phyloP scores from a whole-genome alignment of 2,329 filamentous ascomycete species.

The Sporothrix variecibatus region DNA sequence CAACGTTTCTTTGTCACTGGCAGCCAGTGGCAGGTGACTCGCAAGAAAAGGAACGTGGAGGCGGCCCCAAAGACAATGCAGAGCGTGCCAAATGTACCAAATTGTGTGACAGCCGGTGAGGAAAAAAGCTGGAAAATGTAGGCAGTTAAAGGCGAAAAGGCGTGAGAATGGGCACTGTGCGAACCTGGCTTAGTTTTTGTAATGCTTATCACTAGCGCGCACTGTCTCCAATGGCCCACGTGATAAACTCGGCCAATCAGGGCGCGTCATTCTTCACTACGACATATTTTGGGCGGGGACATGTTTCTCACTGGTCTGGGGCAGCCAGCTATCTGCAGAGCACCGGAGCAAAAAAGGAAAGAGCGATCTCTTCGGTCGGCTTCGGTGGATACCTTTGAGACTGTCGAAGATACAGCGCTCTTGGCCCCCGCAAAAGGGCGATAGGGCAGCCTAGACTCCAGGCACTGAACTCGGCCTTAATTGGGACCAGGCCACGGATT shows the following conservation, averaged over 20 bases:
- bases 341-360: background rate
- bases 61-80: background rate
- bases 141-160: background rate
- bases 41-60: background rate
- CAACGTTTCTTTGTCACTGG: background rate
- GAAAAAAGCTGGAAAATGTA: constrained; percentile 8
- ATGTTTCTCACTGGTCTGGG: background rate
- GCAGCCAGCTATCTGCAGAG: constrained; percentile 1
- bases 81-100: background rate
- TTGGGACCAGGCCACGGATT: background rate
- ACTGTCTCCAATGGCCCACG: constrained; percentile 6
- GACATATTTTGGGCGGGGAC: background rate
- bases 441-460: background rate
- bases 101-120: background rate
- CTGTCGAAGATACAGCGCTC: background rate
- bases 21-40: constrained; percentile 18
- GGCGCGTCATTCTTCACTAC: background rate
- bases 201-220: background rate
- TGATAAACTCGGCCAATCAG: constrained; percentile 18
- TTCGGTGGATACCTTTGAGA: constrained; percentile 14
- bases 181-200: background rate
- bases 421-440: constrained; percentile 6
- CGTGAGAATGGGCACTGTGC: background rate
- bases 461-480: constrained; percentile 16
- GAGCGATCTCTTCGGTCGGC: background rate